phyloP scores from a whole-genome alignment of 2,329 filamentous ascomycete genomes.

The Pseudocercospora macadamiae region DNA sequence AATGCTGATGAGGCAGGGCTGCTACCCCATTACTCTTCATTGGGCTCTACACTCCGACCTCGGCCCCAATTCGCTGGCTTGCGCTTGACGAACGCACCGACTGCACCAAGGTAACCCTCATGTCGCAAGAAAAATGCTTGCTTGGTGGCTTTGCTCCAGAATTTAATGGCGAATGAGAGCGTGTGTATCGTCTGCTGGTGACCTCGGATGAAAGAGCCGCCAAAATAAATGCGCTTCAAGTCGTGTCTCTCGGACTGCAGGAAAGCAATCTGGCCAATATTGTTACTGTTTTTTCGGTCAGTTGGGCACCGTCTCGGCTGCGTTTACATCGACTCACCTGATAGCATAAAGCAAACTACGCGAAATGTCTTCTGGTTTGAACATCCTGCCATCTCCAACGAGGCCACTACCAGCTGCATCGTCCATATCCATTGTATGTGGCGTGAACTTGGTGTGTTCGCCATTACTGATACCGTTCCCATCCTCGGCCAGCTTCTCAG shows the following conservation, averaged over 20 bases:
- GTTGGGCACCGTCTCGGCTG: neutral
- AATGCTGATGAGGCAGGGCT: too few relatives aligned
- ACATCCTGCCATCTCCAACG: conserved; percentile 55
- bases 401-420: conserved; percentile 37
- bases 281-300: conserved; percentile 66
- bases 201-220: conserved; percentile 92
- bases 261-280: conserved; percentile 97
- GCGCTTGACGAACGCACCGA: conserved; percentile 90
- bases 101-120: conserved; percentile 91
- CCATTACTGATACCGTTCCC: conserved; percentile 61
- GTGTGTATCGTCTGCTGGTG: conserved; percentile 98
- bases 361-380: conserved; percentile 82
- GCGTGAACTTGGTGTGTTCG: conserved; percentile 34
- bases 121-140: conserved; percentile 95
- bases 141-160: conserved; percentile 92
- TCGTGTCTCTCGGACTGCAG: conserved; percentile 95
- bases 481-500: conserved; percentile 78
- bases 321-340: conserved; percentile 49
- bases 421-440: conserved; percentile 29
- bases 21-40: conserved; percentile 1
- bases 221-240: conserved; percentile 93
- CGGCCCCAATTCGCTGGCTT: conserved; percentile 91
- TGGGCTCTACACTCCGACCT: conserved; percentile 23
- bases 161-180: conserved; percentile 92
- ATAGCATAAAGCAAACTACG: conserved; percentile 91